Evolutionary conservation across 2,329 filamentous ascomycete genomes (phyloP), one percentile per base, ranked within the genome.

Genomic region (Neonectria hederae): DNA sequence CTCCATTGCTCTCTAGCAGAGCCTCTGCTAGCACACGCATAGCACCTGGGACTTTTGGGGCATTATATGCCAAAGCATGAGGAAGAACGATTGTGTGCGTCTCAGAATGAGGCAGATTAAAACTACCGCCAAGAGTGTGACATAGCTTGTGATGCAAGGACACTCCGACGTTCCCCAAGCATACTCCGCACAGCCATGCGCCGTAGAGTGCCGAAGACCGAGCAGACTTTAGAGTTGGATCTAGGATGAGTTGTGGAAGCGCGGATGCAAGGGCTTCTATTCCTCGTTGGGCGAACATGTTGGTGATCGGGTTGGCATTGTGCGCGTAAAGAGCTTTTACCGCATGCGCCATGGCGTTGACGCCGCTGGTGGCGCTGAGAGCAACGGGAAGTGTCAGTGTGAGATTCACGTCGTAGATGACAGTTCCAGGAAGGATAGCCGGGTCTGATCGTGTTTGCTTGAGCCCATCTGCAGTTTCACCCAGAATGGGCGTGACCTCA

Each of bases 401-500:
- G 58, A 90, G 77, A 70, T 89, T 82, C 19, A 89, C 86, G 76
- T 90, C 88, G 72, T 90, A 90, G 43, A 91, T 86, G 8, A 90
- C 87, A 0, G 84, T 85, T 0, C 81, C 82, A 0, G 88, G 88
- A 32, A 89, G 49, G 59, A 90, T 89, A 73, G 83, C 86, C 1
- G 84, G 83, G 73, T 90, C 87, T 3, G 78, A 81, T 28, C 83
- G 79, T 5, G 87, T 90, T 62, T 83, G 85, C 77, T 90, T 89
- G 65, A 81, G 72, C 0, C 88, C 87, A 54, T 85, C 82, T 19
- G 81, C 79, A 0, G 87, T 90, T 76, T 90, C 87, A 2, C 88
- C 88, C 14, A 90, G 77, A 53, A 90, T 89, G 0, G 88, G 85
- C 2, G 88, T 90, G 82, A 90, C 88, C 73, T 90, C 89, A 65